Percentiles rank a stretch among this genome's conserved stretches.
phyloP scores from a whole-genome alignment of 2,329 filamentous ascomycete species.

The Didymella pinodella region DNA sequence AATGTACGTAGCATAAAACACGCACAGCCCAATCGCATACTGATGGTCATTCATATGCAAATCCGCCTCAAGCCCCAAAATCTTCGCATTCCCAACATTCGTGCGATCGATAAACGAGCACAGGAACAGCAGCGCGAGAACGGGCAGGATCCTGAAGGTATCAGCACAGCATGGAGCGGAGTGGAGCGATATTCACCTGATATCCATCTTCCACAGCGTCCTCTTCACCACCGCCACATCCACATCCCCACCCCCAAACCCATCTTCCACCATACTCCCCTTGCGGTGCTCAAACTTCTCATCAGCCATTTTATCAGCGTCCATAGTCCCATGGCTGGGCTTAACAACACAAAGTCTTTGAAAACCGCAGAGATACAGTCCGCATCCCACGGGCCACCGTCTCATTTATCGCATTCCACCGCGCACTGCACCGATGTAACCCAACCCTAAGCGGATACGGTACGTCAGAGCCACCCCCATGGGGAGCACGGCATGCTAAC shows the following conservation, averaged over 20 bases:
- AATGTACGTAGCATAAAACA: slow-evolving; percentile 72
- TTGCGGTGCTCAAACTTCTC: slow-evolving; percentile 36
- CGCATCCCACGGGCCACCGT: not conserved
- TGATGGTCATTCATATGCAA: slow-evolving; percentile 64
- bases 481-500: slow-evolving; percentile 5
- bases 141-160: slow-evolving; percentile 63
- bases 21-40: slow-evolving; percentile 69
- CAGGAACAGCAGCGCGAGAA: slow-evolving; percentile 70
- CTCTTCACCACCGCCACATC: slow-evolving; percentile 32
- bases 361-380: no score
- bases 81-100: slow-evolving; percentile 76
- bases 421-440: slow-evolving; percentile 6
- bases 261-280: slow-evolving; percentile 29
- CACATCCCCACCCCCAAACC: slow-evolving; percentile 12
- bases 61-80: slow-evolving; percentile 68
- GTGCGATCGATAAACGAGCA: slow-evolving; percentile 73
- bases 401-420: slow-evolving; percentile 8
- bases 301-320: slow-evolving; percentile 33
- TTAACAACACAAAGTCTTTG: no score
- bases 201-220: slow-evolving; percentile 64
- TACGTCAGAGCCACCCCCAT: slow-evolving; percentile 9
- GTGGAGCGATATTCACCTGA: slow-evolving; percentile 47
- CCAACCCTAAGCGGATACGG: not conserved
- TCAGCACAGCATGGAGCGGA: slow-evolving; percentile 2
- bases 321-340: slow-evolving; percentile 12